Percentiles rank a stretch among this genome's conserved stretches.
These are phyloP conservation scores for Phlyctochytrium planicorne DNA, from an alignment of 192 early-diverging fungal genomes.

Conservation along the genomic window DNA sequence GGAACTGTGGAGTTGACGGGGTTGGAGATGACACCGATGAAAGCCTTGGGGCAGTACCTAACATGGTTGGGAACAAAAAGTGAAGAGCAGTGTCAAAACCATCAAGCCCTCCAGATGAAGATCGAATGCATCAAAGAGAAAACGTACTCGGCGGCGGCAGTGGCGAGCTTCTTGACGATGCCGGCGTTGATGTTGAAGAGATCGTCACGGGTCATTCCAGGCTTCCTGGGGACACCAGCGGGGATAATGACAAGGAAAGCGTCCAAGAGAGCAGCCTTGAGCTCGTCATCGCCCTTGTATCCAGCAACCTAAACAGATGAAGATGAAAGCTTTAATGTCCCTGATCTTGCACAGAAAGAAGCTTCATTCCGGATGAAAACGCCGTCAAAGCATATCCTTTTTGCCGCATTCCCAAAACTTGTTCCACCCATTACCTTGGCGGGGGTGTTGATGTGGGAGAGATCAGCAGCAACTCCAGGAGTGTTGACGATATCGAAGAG, in stretches of 20 bases:
- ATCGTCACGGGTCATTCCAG: constrained; percentile 98
- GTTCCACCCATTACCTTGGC: constrained; percentile 45
- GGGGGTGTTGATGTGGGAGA: constrained; percentile 89
- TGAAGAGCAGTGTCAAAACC: no score
- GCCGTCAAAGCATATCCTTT: constrained; percentile 10
- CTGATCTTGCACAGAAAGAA: no score
- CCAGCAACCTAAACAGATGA: constrained; percentile 47
- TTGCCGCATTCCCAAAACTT: background rate
- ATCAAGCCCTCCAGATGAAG: no score
- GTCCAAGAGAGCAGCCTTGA: constrained; percentile 68
- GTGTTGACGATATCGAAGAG: constrained; percentile 98
- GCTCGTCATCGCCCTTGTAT: constrained; percentile 63
- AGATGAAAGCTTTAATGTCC: no score
- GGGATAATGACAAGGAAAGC: constrained; percentile 85
- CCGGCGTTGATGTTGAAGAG: constrained; percentile 98
- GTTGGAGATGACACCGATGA: constrained; percentile 64
- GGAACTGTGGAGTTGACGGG: constrained; percentile 71
- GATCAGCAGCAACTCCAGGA: constrained; percentile 93
- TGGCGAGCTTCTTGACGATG: constrained; percentile 84
- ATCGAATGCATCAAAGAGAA: constrained; percentile 9
- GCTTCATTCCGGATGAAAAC: no score
- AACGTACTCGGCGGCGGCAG: constrained; percentile 70
- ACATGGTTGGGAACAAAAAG: constrained; percentile 1
- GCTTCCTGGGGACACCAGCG: constrained; percentile 97
- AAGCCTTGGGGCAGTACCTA: constrained; percentile 64